Percentiles rank a stretch among this genome's conserved stretches.
Conservation (phyloP, 345 rosid species). For the Nasturtium officinale region DNA sequence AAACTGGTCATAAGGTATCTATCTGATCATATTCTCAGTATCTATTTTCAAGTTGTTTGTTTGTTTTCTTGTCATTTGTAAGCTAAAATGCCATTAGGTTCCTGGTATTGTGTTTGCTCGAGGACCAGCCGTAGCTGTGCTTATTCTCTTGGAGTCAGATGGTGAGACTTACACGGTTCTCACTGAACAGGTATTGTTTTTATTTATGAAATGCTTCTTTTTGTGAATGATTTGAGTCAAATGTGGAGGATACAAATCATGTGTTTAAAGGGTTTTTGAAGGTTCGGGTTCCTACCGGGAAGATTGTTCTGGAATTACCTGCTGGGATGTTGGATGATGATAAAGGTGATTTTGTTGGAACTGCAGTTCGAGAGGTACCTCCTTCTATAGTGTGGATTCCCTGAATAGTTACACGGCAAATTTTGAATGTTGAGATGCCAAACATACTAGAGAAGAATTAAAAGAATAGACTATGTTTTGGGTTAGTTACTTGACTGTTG, state of each 20-base stretch:
- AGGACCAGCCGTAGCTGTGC: constrained; percentile 90
- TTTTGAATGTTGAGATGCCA: not conserved
- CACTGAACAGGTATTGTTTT: constrained; percentile 72
- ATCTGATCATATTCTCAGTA: constrained; percentile 36
- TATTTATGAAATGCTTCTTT: not conserved
- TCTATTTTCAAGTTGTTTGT: constrained; percentile 5
- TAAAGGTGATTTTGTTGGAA: constrained; percentile 81
- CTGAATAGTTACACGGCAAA: not conserved
- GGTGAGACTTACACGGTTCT: constrained; percentile 80
- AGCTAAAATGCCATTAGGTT: constrained; percentile 60
- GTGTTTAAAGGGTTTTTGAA: constrained; percentile 40
- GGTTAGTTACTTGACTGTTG: constrained; percentile 1
- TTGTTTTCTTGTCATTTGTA: constrained; percentile 8
- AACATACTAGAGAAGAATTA: not conserved
- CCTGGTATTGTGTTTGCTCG: constrained; percentile 97
- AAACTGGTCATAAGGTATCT: constrained; percentile 72
- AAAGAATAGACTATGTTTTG: not conserved
- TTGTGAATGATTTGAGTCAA: not conserved
- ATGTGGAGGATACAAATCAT: constrained; percentile 2
- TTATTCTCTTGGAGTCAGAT: constrained; percentile 73
- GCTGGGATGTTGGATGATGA: constrained; percentile 97
- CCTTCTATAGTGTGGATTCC: not conserved
- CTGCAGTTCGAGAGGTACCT: constrained; percentile 90
- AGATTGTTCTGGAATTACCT: constrained; percentile 77
- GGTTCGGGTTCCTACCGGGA: constrained; percentile 90